Evolutionary conservation across 805 yeast genomes (phyloP), one percentile per base, ranked within the genome.

Genomic region (Ogataea kodamae): DNA sequence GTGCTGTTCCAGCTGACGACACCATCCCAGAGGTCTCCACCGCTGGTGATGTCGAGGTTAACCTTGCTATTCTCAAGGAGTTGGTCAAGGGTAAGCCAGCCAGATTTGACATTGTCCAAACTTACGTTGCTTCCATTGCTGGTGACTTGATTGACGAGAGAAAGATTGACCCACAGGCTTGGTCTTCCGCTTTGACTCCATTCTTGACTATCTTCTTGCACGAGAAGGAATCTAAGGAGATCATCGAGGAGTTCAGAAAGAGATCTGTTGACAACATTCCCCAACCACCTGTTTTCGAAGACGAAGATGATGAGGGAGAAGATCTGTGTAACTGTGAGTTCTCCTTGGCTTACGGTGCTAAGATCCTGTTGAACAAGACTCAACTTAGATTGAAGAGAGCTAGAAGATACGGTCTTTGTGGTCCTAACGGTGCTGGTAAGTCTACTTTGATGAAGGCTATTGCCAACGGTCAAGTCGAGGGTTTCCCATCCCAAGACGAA

Each of bases 291-390:
- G 70, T 79, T 61, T 88, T 88, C 70, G 78, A 68, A 52, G 79
- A 74, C 57, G 97, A 90, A 72, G 97, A 89, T 61, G 97, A 88
- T 64, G 97, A 92, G 65, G 98, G 97, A 75, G 97, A 92, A 77
- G 97, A 92, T 67, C 78, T 92, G 64, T 92, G 98, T 82, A 92
- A 92, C 95, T 90, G 97, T 84, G 98, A 92, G 81, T 92, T 92
- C 89, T 92, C 98, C 44, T 79, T 92, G 62, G 99, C 99, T 69
- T 92, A 92, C 72, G 99, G 98, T 90, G 98, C 98, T 63, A 92
- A 92, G 86, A 92, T 92, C 78, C 79, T 92, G 75, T 87, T 92
- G 72, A 92, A 92, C 90, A 90, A 92, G 74, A 92, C 98, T 56
- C 97, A 90, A 76, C 81, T 92, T 68, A 88, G 98, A 75, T 83